phyloP scores from a whole-genome alignment of 2,329 filamentous ascomycete genomes.

The Periconia sp. region DNA sequence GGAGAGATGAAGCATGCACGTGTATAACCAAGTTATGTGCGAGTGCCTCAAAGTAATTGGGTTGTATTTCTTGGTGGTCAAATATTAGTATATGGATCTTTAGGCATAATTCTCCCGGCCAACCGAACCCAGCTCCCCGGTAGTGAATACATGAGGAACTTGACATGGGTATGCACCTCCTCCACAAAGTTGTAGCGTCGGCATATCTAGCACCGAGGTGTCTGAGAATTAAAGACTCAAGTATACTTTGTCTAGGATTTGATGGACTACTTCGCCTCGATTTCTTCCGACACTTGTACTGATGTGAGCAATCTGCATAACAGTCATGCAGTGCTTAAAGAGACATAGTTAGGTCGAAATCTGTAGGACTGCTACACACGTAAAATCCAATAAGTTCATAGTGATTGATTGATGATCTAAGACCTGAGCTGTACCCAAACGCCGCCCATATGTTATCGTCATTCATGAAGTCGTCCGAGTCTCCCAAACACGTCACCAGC shows the following conservation, averaged over 20 bases:
- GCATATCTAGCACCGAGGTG: not conserved
- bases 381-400: too few species aligned
- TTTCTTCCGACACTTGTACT: too few species aligned
- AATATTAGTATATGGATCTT: constrained; percentile 2
- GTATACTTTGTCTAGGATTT: too few species aligned
- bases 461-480: not conserved
- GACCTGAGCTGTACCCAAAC: not conserved
- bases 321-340: too few species aligned
- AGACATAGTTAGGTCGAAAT: too few species aligned
- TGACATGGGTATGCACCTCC: not conserved
- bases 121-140: constrained; percentile 17
- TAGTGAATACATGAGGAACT: constrained; percentile 11
- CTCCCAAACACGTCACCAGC: not conserved
- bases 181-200: not conserved
- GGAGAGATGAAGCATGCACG: not conserved
- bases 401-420: too few species aligned
- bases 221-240: not conserved
- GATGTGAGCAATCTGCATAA: too few species aligned
- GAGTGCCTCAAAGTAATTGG: not conserved
- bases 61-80: not conserved
- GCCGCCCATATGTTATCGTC: not conserved
- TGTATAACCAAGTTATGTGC: not conserved
- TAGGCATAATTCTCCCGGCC: constrained; percentile 31
- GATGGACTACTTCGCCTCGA: too few species aligned
- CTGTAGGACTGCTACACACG: too few species aligned